Percentiles rank a stretch among this genome's conserved stretches.
phyloP scores from a whole-genome alignment of 2,329 filamentous ascomycete genomes.

The Diplodia mutila region DNA sequence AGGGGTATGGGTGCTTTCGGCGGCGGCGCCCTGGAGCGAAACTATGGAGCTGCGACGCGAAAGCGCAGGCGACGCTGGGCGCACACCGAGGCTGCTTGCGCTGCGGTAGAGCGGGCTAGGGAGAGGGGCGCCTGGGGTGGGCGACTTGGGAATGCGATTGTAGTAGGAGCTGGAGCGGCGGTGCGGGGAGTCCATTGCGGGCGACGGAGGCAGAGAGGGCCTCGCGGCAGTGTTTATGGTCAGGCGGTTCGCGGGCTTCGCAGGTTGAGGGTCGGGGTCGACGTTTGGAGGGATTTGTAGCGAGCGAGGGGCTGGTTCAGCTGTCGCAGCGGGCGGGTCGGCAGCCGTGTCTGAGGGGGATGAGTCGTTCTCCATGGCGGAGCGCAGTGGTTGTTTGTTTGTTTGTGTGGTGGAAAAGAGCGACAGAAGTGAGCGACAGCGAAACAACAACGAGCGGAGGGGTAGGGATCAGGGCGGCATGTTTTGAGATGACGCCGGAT shows the following conservation, averaged over 20 bases:
- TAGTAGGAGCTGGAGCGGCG: slow-evolving; percentile 29
- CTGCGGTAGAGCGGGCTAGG: slow-evolving; percentile 46
- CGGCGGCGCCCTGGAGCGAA: slow-evolving; percentile 3
- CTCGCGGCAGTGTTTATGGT: slow-evolving; percentile 41
- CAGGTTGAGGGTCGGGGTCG: slow-evolving; percentile 40
- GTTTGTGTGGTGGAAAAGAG: slow-evolving; percentile 15
- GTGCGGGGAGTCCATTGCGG: slow-evolving; percentile 34
- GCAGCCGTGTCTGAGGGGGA: background rate
- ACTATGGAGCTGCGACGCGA: slow-evolving; percentile 28
- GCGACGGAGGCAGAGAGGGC: slow-evolving; percentile 37
- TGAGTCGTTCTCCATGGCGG: slow-evolving; percentile 22
- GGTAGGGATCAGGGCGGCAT: slow-evolving; percentile 17
- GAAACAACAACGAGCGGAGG: slow-evolving; percentile 12
- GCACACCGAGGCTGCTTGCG: slow-evolving; percentile 47
- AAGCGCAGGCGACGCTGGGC: slow-evolving; percentile 48
- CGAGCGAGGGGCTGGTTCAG: slow-evolving; percentile 17
- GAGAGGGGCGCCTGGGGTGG: slow-evolving; percentile 24
- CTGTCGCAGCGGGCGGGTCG: slow-evolving; percentile 4
- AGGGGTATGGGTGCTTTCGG: slow-evolving; percentile 37
- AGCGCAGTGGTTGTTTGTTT: slow-evolving; percentile 9
- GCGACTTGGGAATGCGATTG: slow-evolving; percentile 34
- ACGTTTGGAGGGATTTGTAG: slow-evolving; percentile 38
- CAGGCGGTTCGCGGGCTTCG: slow-evolving; percentile 41
- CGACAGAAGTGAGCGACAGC: slow-evolving; percentile 12
- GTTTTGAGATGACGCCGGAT: slow-evolving; percentile 21